Conservation (phyloP, 2,329 filamentous ascomycete genomes). For the Cercospora canescens region DNA sequence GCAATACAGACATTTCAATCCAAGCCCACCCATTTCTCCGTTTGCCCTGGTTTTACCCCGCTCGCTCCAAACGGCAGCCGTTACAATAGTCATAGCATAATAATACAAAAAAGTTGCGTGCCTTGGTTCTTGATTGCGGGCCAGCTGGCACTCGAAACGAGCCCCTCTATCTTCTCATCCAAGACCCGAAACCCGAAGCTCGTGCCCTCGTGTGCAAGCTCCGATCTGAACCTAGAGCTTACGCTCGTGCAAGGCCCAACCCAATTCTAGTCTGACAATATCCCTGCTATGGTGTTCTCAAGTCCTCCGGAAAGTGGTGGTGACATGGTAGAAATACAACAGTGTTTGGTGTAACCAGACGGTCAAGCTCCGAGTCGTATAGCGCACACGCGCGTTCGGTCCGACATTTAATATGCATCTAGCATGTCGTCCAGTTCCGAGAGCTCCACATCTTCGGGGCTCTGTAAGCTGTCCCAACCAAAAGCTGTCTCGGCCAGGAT, state of each 20-base stretch:
- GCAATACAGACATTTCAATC: background rate
- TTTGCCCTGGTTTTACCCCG: background rate
- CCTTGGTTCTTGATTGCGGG: background rate
- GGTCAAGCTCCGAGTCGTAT: background rate
- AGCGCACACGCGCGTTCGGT: background rate
- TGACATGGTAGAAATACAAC: constrained; percentile 7
- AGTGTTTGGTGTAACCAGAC: background rate
- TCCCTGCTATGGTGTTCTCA: background rate
- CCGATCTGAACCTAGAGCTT: constrained; percentile 9
- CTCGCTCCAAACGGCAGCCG: background rate
- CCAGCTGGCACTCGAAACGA: background rate
- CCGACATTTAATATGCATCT: constrained; percentile 49
- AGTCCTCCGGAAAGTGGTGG: background rate
- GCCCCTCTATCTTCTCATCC: background rate
- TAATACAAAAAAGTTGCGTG: constrained; percentile 1
- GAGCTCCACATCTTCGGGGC: constrained; percentile 85
- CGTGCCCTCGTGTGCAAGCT: background rate
- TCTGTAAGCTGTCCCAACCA: constrained; percentile 50
- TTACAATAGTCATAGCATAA: constrained; percentile 7
- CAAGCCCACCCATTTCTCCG: background rate
- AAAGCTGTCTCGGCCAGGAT: constrained; percentile 33
- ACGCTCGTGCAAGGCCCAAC: background rate
- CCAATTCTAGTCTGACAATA: constrained; percentile 8
- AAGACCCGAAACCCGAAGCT: background rate
- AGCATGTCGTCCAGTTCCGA: constrained; percentile 90